Evolutionary conservation across 192 early-diverging fungal species (phyloP).

Genomic region (Rhizoclosmatium sp.): DNA sequence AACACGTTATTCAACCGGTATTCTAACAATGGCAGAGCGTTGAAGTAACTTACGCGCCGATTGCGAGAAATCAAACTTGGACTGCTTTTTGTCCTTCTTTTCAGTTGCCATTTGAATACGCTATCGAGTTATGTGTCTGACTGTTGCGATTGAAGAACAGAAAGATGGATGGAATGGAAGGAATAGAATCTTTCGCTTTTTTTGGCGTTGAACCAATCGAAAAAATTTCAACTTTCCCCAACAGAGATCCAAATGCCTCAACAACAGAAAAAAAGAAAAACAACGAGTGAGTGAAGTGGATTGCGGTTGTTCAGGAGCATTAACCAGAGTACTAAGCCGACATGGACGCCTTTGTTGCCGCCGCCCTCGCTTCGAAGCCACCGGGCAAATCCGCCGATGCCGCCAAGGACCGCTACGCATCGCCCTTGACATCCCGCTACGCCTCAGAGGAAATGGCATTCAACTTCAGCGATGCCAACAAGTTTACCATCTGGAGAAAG

Average conservation of each 20-base stretch:
- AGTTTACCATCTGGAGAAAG: conserved; percentile 93
- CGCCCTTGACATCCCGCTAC: conserved; percentile 96
- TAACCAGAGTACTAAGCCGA: neutral
- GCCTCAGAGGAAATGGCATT: conserved; percentile 96
- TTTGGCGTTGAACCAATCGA: neutral
- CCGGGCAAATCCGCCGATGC: conserved; percentile 44
- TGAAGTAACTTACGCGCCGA: conserved; percentile 13
- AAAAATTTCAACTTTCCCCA: neutral
- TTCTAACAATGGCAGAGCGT: neutral
- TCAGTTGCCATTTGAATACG: neutral
- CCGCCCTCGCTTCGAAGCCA: conserved; percentile 30
- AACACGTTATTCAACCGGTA: neutral
- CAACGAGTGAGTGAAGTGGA: neutral
- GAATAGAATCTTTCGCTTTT: neutral
- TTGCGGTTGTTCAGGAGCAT: neutral
- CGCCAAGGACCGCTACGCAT: conserved; percentile 85
- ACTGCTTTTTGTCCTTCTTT: neutral
- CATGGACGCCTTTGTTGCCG: conserved; percentile 28
- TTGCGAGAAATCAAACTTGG: conserved; percentile 37
- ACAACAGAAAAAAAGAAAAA: conserved; percentile 3
- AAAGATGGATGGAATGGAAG: neutral
- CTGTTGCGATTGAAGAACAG: neutral
- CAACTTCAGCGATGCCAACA: conserved; percentile 93
- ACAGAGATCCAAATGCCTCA: neutral
- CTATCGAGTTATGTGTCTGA: neutral